Base-by-base conservation (phyloP, 495 filamentous ascomycete species). In the Penicillium soppii region DNA sequence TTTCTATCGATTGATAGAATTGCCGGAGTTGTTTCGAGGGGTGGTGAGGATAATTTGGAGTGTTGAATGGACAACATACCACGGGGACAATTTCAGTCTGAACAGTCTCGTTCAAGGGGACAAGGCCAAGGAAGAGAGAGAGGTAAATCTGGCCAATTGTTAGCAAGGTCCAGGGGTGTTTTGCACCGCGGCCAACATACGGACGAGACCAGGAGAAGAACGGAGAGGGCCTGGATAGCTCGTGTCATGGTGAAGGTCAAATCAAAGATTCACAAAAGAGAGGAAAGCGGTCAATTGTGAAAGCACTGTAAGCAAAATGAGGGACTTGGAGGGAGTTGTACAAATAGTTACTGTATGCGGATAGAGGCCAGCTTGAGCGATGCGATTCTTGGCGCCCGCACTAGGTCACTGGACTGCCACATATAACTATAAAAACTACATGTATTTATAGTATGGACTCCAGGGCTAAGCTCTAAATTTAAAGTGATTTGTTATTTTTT, bases 191-290 rank as follows among this genome's bases (percentile, higher is more conserved):
- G 42, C 15, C 23, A 20, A 48, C 77, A 41, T 80, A 97, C 92
- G 20, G 92, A 96, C 67, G 88, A 89, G 65, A 92, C 77, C 50
- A 96, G 83, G 58, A 96, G 83, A 57, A 82, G 83, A 52, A 95
- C 75, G 35, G 91, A 95, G 66, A 96, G 82, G 54, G 88, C 91
- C 69, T 98, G 92, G 65, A 92, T 89, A 19, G 94, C 94, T 70
- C 90, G 89, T 55, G 94, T 96, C 94, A 97, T 98, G 56, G 37
- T 69, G 65, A 55, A 50, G 43, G 26, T n/a, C 15, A 20, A 37
- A 50, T 19, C 7, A n/a, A 10, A 50, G 17, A 20, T 35, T 32
- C 20, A 47, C 16, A 53, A 55, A 47, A 29, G 50, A 54, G 29
- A 51, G 49, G 22, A 22, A 21, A 36, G 25, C 20, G 33, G 38